These are phyloP conservation scores for Galerina marginata DNA, from an alignment of 768 basidiomycete species.

Conservation along the genomic window DNA sequence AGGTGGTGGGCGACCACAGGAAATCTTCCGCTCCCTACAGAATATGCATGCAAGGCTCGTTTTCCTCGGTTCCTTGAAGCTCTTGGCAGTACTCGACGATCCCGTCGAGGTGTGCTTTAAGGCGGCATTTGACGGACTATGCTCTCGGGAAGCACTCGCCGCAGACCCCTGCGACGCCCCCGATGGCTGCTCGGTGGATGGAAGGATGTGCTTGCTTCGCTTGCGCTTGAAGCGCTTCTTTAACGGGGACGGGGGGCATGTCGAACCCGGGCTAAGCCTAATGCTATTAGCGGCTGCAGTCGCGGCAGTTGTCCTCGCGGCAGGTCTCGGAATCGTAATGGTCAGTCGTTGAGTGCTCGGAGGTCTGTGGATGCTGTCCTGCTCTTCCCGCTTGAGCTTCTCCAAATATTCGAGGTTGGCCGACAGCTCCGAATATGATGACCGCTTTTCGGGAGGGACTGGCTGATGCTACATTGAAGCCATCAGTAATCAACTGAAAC, in stretches of 20 bases:
- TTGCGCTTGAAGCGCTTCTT: conserved; percentile 6
- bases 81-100: conserved; percentile 2
- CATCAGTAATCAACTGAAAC: neutral
- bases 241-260: neutral
- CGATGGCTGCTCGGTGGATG: neutral
- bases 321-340: neutral
- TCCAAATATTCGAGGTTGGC: conserved; percentile 27
- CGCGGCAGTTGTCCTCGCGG: neutral
- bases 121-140: neutral
- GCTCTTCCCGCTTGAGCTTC: conserved; percentile 15
- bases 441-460: conserved; percentile 26
- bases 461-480: conserved; percentile 22
- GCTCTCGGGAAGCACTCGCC: neutral
- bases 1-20: conserved; percentile 40
- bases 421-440: conserved; percentile 32
- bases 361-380: neutral
- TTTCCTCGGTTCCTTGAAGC: conserved; percentile 29
- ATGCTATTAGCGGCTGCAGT: neutral
- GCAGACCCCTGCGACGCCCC: neutral
- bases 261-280: neutral
- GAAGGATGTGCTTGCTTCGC: neutral
- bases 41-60: conserved; percentile 44
- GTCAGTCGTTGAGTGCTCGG: neutral
- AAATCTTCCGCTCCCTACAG: conserved; percentile 49
- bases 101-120: neutral